Evolutionary conservation across 768 basidiomycete genomes (phyloP).

Genomic region (Mycena venus): DNA sequence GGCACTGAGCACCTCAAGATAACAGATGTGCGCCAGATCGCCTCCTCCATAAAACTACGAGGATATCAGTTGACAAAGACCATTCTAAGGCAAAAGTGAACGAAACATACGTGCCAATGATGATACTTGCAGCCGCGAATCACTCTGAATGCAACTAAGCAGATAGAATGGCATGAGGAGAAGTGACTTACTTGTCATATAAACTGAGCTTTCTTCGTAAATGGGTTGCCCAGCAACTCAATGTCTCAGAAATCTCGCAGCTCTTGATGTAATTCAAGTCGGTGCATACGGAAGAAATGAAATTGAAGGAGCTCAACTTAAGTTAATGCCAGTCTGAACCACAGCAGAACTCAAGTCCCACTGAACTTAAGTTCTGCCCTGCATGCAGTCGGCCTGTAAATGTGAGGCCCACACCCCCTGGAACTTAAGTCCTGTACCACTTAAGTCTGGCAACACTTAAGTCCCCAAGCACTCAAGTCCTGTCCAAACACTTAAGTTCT

Average conservation of each 20-base stretch:
- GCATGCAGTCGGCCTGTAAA: no score
- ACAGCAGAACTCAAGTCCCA: no score
- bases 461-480: no score
- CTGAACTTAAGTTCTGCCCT: no score
- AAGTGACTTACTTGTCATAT: neutral
- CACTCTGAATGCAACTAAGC: neutral
- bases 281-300: neutral
- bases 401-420: no score
- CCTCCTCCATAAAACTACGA: constrained; percentile 17
- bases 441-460: no score
- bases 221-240: neutral
- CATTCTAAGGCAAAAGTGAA: neutral
- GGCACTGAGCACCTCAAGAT: neutral
- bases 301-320: no score
- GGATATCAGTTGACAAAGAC: neutral
- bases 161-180: no score
- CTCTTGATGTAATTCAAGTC: neutral
- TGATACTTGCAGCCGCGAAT: constrained; percentile 19
- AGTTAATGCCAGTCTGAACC: no score
- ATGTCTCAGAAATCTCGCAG: neutral
- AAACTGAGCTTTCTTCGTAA: neutral
- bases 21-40: neutral
- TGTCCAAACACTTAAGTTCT: no score
- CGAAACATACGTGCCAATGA: neutral
- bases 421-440: no score